phyloP scores from a whole-genome alignment of 768 basidiomycete species.

The Tephrocybe sp. region DNA sequence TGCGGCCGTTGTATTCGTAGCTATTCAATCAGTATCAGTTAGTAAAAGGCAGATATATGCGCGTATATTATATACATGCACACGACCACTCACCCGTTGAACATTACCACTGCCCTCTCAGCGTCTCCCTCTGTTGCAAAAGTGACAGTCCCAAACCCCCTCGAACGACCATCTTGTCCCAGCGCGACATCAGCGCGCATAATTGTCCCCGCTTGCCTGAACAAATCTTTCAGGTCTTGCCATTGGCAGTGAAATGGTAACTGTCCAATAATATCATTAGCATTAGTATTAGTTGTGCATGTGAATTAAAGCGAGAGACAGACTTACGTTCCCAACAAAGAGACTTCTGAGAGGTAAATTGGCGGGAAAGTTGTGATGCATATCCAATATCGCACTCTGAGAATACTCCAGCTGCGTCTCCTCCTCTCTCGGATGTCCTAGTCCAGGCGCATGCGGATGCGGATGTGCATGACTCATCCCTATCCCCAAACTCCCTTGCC shows the following conservation, averaged over 20 bases:
- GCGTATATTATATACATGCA: too few relatives aligned
- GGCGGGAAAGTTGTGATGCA: constrained; percentile 26
- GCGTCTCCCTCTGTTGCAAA: constrained; percentile 85
- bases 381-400: constrained; percentile 16
- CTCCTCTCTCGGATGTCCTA: not conserved
- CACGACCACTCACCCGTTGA: constrained; percentile 71
- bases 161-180: constrained; percentile 82
- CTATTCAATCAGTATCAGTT: constrained; percentile 32
- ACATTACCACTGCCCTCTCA: constrained; percentile 78
- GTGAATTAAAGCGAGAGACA: not conserved
- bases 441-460: too few relatives aligned
- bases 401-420: constrained; percentile 15
- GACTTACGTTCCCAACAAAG: constrained; percentile 86
- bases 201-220: constrained; percentile 87
- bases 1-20: constrained; percentile 84
- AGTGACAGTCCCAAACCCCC: constrained; percentile 91
- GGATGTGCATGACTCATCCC: too few relatives aligned
- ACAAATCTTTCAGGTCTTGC: constrained; percentile 97
- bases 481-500: too few relatives aligned
- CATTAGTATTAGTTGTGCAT: too few relatives aligned
- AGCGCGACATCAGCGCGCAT: constrained; percentile 89
- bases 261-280: too few relatives aligned
- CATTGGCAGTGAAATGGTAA: constrained; percentile 81
- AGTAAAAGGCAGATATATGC: too few relatives aligned
- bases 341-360: constrained; percentile 50